A percentile compares a stretch with the other conserved stretches of the same genome.
Conservation (phyloP, 352 stramenopile genomes). For the Phytopythium sindhum region DNA sequence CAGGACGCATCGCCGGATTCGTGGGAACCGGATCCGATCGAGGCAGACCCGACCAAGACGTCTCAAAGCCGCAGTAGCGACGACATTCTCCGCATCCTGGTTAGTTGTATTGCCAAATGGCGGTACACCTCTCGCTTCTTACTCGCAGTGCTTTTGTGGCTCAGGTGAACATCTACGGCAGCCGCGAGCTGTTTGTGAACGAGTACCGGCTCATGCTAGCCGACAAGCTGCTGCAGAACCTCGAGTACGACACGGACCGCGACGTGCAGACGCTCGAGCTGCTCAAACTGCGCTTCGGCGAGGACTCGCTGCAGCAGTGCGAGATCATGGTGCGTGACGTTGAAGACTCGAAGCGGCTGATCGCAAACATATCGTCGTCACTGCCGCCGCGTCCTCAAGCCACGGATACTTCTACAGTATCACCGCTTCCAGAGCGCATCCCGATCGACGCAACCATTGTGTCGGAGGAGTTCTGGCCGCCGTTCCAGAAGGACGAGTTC, state of each 20-base stretch:
- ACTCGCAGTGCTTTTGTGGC: neutral
- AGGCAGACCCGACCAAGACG: slow-evolving; percentile 80
- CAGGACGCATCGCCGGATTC: slow-evolving; percentile 76
- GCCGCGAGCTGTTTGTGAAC: slow-evolving; percentile 98
- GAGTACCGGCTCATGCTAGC: slow-evolving; percentile 98
- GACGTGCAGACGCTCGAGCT: slow-evolving; percentile 95
- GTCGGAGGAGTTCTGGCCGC: slow-evolving; percentile 97
- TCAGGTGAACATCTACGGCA: slow-evolving; percentile 96
- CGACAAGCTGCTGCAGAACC: slow-evolving; percentile 94
- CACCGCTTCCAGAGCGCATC: slow-evolving; percentile 4
- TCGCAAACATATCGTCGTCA: slow-evolving; percentile 82
- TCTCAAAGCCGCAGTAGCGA: slow-evolving; percentile 78
- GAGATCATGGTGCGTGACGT: slow-evolving; percentile 99
- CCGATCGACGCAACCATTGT: slow-evolving; percentile 92
- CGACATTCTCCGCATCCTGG: slow-evolving; percentile 97
- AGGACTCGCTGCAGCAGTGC: slow-evolving; percentile 92
- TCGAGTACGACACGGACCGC: slow-evolving; percentile 93
- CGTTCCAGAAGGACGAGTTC: slow-evolving; percentile 92
- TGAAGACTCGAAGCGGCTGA: slow-evolving; percentile 95
- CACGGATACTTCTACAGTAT: neutral
- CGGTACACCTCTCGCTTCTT: neutral
- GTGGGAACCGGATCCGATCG: slow-evolving; percentile 90
- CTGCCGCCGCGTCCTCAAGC: slow-evolving; percentile 15
- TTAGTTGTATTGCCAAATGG: slow-evolving; percentile 13
- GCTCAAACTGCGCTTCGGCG: slow-evolving; percentile 96